Evolutionary conservation across 352 stramenopile genomes (phyloP).

Genomic region (Halophytophthora batemanensis): DNA sequence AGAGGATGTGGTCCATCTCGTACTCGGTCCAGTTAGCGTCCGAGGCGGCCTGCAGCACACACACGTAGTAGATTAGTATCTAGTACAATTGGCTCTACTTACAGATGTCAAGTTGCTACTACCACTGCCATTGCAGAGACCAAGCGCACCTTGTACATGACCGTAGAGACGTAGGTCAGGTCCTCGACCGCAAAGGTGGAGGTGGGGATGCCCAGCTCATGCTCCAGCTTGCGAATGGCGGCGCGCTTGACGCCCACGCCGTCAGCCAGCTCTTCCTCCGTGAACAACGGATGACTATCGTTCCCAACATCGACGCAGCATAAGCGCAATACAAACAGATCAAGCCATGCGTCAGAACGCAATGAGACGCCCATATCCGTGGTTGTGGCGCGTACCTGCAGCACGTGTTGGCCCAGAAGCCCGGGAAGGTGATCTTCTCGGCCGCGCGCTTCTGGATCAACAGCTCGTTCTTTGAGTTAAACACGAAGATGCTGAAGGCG

Average conservation of each 20-base stretch:
- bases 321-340: too few relatives aligned
- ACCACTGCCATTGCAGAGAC: background rate
- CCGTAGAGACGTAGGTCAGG: constrained; percentile 96
- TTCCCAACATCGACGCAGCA: too few relatives aligned
- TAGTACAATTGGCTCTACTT: constrained; percentile 43
- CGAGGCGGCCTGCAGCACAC: constrained; percentile 45
- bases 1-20: constrained; percentile 98
- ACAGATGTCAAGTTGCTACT: too few relatives aligned
- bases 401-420: constrained; percentile 99
- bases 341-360: too few relatives aligned
- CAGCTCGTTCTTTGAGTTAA: constrained; percentile 84
- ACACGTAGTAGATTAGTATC: constrained; percentile 11
- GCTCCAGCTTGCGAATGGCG: constrained; percentile 97
- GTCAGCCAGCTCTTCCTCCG: constrained; percentile 85
- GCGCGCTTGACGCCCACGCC: constrained; percentile 88
- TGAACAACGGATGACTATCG: constrained; percentile 91
- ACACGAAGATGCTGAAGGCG: constrained; percentile 86
- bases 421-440: constrained; percentile 99
- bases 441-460: constrained; percentile 90
- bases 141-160: constrained; percentile 96
- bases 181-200: constrained; percentile 73
- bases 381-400: constrained; percentile 80
- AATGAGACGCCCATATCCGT: too few relatives aligned
- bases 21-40: constrained; percentile 95
- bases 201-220: constrained; percentile 96